Conservation (phyloP, 768 basidiomycete genomes). For the Polyporus arcularius region DNA sequence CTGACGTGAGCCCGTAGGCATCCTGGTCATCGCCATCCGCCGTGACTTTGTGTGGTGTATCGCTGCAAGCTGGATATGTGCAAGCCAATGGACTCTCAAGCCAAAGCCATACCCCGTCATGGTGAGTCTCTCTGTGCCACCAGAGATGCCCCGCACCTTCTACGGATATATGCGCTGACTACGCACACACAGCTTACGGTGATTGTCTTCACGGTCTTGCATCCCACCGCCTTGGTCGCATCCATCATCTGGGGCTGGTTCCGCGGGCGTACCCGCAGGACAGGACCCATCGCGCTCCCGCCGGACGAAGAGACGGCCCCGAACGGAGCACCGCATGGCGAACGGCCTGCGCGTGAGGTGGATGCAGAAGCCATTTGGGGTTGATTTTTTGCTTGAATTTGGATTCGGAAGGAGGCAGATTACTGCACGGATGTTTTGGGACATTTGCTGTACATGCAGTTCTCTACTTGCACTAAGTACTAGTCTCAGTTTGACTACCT, state of each 20-base stretch:
- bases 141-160: too few relatives aligned
- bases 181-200: slow-evolving; percentile 48
- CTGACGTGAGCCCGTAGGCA: slow-evolving; percentile 32
- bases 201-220: slow-evolving; percentile 64
- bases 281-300: slow-evolving; percentile 46
- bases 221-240: slow-evolving; percentile 59
- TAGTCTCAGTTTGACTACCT: too few relatives aligned
- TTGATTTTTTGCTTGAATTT: neutral
- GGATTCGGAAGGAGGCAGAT: too few relatives aligned
- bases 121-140: slow-evolving; percentile 40
- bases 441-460: too few relatives aligned
- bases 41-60: slow-evolving; percentile 76
- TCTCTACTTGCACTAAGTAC: too few relatives aligned
- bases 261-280: slow-evolving; percentile 25
- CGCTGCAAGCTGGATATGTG: slow-evolving; percentile 72
- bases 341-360: slow-evolving; percentile 20
- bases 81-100: slow-evolving; percentile 58
- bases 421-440: too few relatives aligned
- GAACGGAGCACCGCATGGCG: neutral
- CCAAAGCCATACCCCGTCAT: slow-evolving; percentile 69
- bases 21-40: slow-evolving; percentile 55
- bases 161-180: neutral
- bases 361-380: slow-evolving; percentile 25
- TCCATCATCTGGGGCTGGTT: slow-evolving; percentile 41
- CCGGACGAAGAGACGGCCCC: slow-evolving; percentile 34